Evolutionary conservation across 768 basidiomycete genomes (phyloP).

Genomic region (Lentinula guzmanii): DNA sequence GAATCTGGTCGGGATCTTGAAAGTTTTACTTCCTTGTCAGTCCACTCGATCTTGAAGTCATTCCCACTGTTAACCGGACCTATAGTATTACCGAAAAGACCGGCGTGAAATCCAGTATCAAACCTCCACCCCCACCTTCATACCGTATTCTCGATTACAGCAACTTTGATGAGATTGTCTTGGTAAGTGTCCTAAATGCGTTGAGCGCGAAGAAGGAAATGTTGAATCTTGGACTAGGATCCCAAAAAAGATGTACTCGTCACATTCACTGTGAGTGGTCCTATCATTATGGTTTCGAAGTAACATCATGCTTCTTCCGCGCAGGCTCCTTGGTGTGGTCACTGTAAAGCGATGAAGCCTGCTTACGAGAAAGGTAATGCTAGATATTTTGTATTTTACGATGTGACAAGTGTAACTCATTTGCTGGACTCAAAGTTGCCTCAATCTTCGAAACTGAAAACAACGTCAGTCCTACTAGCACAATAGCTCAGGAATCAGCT

Average conservation of each 20-base stretch:
- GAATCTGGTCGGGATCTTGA: conserved; percentile 80
- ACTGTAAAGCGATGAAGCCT: conserved; percentile 91
- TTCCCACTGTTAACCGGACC: not conserved
- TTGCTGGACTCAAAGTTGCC: conserved; percentile 45
- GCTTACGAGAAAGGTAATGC: conserved; percentile 67
- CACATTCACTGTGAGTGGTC: conserved; percentile 59
- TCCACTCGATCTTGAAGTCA: not conserved
- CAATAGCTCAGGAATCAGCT: not conserved
- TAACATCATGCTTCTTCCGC: not conserved
- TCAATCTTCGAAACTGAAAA: conserved; percentile 70
- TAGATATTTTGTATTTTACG: not conserved
- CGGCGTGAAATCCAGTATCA: conserved; percentile 83
- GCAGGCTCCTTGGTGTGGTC: conserved; percentile 82
- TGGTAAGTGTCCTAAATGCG: conserved; percentile 34
- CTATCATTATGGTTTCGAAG: not conserved
- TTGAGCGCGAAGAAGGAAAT: not conserved
- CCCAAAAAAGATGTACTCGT: conserved; percentile 78
- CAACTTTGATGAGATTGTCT: conserved; percentile 72
- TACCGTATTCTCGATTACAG: conserved; percentile 60
- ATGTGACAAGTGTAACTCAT: not conserved
- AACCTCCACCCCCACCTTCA: conserved; percentile 73
- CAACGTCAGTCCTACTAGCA: conserved; percentile 40
- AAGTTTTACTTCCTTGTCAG: conserved; percentile 69
- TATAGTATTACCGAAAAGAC: conserved; percentile 67
- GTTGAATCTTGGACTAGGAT: conserved; percentile 33